A percentile compares a stretch with the other conserved stretches of the same genome.
Conservation (phyloP, 23 red algal species). For the Pyropia yezoensis region DNA sequence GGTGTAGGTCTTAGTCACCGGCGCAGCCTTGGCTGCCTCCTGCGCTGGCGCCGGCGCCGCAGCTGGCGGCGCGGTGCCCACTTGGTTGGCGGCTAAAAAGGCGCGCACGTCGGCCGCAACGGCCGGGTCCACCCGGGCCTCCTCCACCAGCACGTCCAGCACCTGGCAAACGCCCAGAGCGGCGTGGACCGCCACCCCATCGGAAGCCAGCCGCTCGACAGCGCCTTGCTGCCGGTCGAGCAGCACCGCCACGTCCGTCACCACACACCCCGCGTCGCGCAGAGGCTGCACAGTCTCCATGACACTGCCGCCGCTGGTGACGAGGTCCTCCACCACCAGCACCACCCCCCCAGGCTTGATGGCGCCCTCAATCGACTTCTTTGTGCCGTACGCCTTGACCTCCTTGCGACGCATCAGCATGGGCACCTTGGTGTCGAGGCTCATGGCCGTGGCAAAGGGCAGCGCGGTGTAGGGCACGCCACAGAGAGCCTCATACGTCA, state of each 20-base stretch:
- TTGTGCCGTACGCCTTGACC: slow-evolving; percentile 78
- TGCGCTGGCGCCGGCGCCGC: background rate
- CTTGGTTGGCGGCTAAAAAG: slow-evolving; percentile 56
- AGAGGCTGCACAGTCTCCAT: slow-evolving; percentile 83
- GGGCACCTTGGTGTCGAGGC: slow-evolving; percentile 13
- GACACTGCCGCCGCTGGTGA: slow-evolving; percentile 80
- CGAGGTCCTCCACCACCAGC: slow-evolving; percentile 89
- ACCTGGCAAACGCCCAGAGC: slow-evolving; percentile 42
- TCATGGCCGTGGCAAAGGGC: slow-evolving; percentile 94
- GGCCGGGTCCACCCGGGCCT: slow-evolving; percentile 12
- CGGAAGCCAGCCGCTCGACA: slow-evolving; percentile 22
- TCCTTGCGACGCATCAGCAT: slow-evolving; percentile 97
- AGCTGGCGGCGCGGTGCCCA: slow-evolving; percentile 1
- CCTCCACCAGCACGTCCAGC: slow-evolving; percentile 28
- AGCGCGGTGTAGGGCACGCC: slow-evolving; percentile 98
- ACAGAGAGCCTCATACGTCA: slow-evolving; percentile 63
- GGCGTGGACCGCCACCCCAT: slow-evolving; percentile 47
- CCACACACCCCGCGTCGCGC: slow-evolving; percentile 19
- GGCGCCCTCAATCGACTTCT: slow-evolving; percentile 71
- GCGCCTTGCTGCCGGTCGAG: slow-evolving; percentile 95
- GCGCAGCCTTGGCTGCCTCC: background rate
- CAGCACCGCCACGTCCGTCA: slow-evolving; percentile 63
- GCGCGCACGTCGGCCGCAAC: slow-evolving; percentile 28
- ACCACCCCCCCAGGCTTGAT: slow-evolving; percentile 23
- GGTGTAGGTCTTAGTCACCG: slow-evolving; percentile 8